Evolutionary conservation across 202 grass and related monocot species (phyloP), one percentile per base, ranked within the genome.

Genomic region (Saccharum hybrid): DNA sequence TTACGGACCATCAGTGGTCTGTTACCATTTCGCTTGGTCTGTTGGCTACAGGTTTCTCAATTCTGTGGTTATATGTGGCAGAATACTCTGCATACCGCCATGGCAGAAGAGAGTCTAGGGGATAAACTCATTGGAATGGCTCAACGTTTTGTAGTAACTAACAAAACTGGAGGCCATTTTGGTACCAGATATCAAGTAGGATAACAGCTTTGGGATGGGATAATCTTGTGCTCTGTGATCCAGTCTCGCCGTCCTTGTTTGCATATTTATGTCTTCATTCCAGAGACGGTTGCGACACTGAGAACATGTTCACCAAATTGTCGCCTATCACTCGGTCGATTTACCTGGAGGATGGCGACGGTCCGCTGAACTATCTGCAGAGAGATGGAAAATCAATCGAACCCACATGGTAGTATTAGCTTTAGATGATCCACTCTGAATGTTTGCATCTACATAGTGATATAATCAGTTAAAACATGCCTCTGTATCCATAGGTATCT

Each of bases 61-160:
- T 48, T 48, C 13, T 14, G 45, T 48, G 8, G 39, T 40, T 37
- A 37, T 48, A 48, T 48, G 45, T 14, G 45, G 45, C 13, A 48
- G 45, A 15, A 15, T 48, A 48, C 45, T 48, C 45, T 48, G 45
- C 13, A 15, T 48, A 5, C 45, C 0, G 43, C 48, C 14, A 52
- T 18, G 15, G 15, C 92, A 66, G 36, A 93, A 63, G 86, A 92
- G 69, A 85, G 90, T 87, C 86, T 96, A 72, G 86, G 86, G 28
- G 46, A 86, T 68, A 91, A 90, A 4, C 92, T 96, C 48, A 51
- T 92, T 86, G 93, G 84, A 97, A 42, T 97, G 94, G 90, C 91
- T 63, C 86, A 88, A 81, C 82, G 91, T 78, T 97, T 91, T 82
- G 94, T 97, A 16, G 94, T 86, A 54, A 89, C 84, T 78, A 93